These are phyloP conservation scores for Flaveria ramosissima DNA, from an alignment of 129 eudicot species.

Conservation along the genomic window DNA sequence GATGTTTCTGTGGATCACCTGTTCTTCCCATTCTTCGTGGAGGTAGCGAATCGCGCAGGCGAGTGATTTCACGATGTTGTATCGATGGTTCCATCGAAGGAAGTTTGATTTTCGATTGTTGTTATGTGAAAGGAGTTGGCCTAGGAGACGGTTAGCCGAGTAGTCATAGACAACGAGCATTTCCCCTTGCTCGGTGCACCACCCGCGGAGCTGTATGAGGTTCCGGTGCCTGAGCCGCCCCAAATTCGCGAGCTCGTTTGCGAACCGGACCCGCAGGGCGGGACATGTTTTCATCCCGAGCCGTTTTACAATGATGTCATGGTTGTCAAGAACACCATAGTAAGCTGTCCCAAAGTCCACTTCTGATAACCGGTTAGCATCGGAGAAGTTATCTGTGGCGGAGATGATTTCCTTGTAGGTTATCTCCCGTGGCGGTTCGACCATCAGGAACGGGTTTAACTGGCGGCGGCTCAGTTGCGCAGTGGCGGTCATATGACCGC, in stretches of 20 bases:
- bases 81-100: conserved; percentile 67
- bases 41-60: conserved; percentile 88
- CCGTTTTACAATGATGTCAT: conserved; percentile 59
- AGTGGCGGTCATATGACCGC: background rate
- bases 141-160: conserved; percentile 56
- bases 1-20: conserved; percentile 79
- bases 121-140: conserved; percentile 64
- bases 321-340: conserved; percentile 63
- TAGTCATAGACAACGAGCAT: conserved; percentile 87
- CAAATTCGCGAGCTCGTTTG: conserved; percentile 66
- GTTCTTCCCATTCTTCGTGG: conserved; percentile 98
- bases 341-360: conserved; percentile 87
- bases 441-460: conserved; percentile 40
- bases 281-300: conserved; percentile 80
- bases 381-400: conserved; percentile 78
- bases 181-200: conserved; percentile 97
- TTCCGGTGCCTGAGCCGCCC: conserved; percentile 86
- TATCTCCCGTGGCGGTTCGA: conserved; percentile 73
- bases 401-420: conserved; percentile 62
- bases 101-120: conserved; percentile 23
- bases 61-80: conserved; percentile 75
- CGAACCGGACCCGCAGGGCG: conserved; percentile 60
- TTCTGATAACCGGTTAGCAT: conserved; percentile 66
- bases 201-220: conserved; percentile 88
- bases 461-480: conserved; percentile 29